Percentiles rank a stretch among this genome's conserved stretches.
These are phyloP conservation scores for Fraxinus cuspidata DNA, from an alignment of 257 asterid genomes.

Conservation along the genomic window DNA sequence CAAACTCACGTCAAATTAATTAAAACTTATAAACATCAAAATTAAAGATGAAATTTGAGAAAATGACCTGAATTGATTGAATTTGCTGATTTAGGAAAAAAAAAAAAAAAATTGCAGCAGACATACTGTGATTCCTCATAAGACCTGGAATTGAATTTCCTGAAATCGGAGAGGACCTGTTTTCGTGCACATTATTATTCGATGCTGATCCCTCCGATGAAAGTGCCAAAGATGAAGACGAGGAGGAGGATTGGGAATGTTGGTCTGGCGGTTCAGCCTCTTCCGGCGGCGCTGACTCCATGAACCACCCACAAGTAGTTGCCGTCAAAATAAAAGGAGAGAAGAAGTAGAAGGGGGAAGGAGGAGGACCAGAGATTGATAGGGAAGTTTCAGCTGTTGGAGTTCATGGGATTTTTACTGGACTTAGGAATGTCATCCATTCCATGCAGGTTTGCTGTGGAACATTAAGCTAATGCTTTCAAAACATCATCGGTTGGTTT, in stretches of 20 bases:
- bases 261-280: slow-evolving; percentile 37
- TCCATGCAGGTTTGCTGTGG: slow-evolving; percentile 78
- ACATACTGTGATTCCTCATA: slow-evolving; percentile 62
- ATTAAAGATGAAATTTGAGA: background rate
- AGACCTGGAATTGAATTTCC: slow-evolving; percentile 17
- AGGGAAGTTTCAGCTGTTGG: slow-evolving; percentile 45
- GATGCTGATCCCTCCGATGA: slow-evolving; percentile 14
- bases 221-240: slow-evolving; percentile 28
- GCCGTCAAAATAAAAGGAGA: background rate
- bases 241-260: slow-evolving; percentile 14
- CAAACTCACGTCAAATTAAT: background rate
- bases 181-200: background rate
- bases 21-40: background rate
- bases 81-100: slow-evolving; percentile 56
- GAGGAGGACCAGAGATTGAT: slow-evolving; percentile 33
- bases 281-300: slow-evolving; percentile 45
- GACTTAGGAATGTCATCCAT: slow-evolving; percentile 99
- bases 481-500: slow-evolving; percentile 1
- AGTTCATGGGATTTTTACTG: slow-evolving; percentile 78
- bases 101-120: slow-evolving; percentile 41
- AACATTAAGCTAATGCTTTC: background rate
- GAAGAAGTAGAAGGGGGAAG: background rate
- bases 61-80: slow-evolving; percentile 46
- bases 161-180: background rate
- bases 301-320: slow-evolving; percentile 20